Conservation (phyloP, 2,329 filamentous ascomycete species). For the Orbilia oligospora region DNA sequence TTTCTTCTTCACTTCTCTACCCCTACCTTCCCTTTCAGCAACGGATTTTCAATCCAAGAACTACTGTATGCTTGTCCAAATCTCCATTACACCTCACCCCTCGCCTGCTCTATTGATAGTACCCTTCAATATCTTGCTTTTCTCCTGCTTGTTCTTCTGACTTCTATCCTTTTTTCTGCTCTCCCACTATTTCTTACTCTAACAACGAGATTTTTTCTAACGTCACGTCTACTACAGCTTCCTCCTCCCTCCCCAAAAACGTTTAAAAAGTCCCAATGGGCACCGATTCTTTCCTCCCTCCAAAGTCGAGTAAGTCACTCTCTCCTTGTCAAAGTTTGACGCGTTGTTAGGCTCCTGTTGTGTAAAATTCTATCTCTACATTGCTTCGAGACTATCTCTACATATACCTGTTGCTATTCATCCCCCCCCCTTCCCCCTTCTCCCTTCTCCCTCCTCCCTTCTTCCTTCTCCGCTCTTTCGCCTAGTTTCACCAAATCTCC, state of each 20-base stretch:
- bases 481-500: no score
- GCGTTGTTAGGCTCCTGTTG: no score
- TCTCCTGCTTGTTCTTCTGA: background rate
- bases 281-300: background rate
- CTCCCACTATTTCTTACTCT: background rate
- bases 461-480: background rate
- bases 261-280: slow-evolving; percentile 13
- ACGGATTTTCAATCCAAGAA: no score
- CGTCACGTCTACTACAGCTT: background rate
- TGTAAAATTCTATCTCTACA: no score
- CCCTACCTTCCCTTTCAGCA: background rate
- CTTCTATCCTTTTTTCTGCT: background rate
- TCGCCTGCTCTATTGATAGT: no score
- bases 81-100: no score
- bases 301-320: slow-evolving; percentile 9
- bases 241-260: background rate
- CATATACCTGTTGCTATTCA: no score
- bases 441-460: background rate
- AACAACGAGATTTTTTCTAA: background rate
- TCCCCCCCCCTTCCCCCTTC: background rate
- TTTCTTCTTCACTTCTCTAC: no score
- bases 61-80: no score
- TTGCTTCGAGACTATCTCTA: no score
- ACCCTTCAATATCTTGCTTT: no score
- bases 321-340: no score